Conservation (phyloP, 2,329 filamentous ascomycete species). For the Calonectria multiphialidica region DNA sequence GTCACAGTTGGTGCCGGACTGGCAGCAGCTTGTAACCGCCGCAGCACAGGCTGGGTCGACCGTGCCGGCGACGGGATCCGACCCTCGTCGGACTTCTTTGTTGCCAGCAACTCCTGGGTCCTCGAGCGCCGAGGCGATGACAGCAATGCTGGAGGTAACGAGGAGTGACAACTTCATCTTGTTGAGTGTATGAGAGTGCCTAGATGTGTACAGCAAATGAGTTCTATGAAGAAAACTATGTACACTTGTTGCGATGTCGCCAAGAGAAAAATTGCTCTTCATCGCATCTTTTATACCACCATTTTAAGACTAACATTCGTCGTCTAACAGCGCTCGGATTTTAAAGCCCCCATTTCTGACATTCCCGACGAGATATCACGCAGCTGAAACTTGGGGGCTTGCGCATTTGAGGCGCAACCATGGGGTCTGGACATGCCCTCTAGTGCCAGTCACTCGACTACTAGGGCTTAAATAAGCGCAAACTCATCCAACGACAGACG, state of each 20-base stretch:
- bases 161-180: background rate
- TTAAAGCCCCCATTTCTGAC: background rate
- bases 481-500: background rate
- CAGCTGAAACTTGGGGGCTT: background rate
- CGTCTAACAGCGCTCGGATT: too few relatives aligned
- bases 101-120: background rate
- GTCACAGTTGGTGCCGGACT: background rate
- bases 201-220: background rate
- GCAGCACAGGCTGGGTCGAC: background rate
- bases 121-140: background rate
- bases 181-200: background rate
- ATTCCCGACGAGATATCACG: background rate
- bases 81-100: background rate
- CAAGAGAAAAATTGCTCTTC: background rate
- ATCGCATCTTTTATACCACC: background rate
- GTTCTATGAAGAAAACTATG: background rate
- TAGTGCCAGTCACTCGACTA: background rate
- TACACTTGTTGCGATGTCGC: background rate
- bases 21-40: background rate
- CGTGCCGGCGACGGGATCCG: background rate
- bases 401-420: background rate
- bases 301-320: background rate
- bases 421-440: background rate
- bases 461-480: constrained; percentile 6
- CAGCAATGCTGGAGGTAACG: background rate